These are phyloP conservation scores for Paramecium primaurelia DNA, from an alignment of 73 alveolate species.

Conservation along the genomic window DNA sequence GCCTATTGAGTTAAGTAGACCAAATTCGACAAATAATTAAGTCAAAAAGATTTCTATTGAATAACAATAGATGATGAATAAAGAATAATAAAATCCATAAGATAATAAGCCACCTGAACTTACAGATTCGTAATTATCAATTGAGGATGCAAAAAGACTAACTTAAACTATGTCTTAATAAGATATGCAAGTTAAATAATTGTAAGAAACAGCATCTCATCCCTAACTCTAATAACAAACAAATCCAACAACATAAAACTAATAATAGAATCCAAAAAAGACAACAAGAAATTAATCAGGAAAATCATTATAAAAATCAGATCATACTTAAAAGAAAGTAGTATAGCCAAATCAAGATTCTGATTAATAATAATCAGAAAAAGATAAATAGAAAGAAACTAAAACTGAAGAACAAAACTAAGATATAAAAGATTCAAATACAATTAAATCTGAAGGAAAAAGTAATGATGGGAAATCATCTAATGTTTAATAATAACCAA, in stretches of 20 bases:
- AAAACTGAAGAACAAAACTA: not conserved
- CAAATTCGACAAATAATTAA: not conserved
- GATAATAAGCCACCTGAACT: not conserved
- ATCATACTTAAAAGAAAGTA: not conserved
- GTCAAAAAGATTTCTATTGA: not conserved
- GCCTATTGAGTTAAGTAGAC: not conserved
- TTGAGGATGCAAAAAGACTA: not conserved
- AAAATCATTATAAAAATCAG: not conserved
- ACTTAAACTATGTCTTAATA: not conserved
- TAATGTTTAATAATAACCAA: not conserved
- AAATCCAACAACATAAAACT: not conserved
- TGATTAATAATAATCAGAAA: not conserved
- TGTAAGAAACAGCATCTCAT: not conserved
- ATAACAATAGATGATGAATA: not conserved
- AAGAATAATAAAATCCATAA: not conserved
- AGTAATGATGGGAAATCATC: not conserved
- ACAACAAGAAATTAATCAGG: not conserved
- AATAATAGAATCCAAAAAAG: not conserved
- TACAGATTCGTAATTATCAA: not conserved
- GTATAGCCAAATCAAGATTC: not conserved
- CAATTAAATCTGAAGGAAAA: not conserved
- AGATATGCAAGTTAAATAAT: not conserved
- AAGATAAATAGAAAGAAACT: not conserved
- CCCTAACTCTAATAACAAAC: not conserved
- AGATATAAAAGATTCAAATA: not conserved